Evolutionary conservation across 495 filamentous ascomycete species (phyloP), one percentile per base, ranked within the genome.

Genomic region (Trichoderma gamsii): DNA sequence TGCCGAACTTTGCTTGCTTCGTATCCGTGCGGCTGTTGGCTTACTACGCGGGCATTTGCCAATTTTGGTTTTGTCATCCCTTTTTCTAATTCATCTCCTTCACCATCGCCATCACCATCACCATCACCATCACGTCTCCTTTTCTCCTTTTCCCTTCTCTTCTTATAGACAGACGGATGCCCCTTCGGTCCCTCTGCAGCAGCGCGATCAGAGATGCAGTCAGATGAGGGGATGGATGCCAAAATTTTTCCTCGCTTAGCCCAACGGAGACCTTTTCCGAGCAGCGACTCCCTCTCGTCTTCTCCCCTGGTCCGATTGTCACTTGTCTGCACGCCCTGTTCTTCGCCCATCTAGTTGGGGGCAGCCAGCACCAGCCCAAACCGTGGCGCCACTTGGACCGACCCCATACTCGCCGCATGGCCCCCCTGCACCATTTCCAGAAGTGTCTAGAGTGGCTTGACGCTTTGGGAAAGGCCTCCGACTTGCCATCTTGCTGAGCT

Each of bases 191-290:
- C 56, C 56, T 32, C n/a, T 29, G 16, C 16, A 12, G 16, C 56
- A 23, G 16, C 13, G 1, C 29, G 29, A 61, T 61, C 56, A 61
- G 21, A 61, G 11, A 61, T 61, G 56, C 56, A 61, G 56, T 61
- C 23, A 61, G 56, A 61, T 29, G 56, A 61, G 56, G 56, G 56
- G 56, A 61, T 29, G 56, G 56, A 61, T 29, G 2, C 25, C 23
- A 4, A 61, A 32, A 32, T 29, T 61, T 61, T 61, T 61, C 25
- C 56, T 61, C 56, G 56, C 56, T 61, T 61, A 61, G 56, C 56
- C 49, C 56, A 32, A 61, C 56, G 56, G 56, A 61, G 56, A 61
- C 56, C 56, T 32, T 61, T 61, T 61, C 56, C 56, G 56, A 61
- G 56, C 25, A 21, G 23, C 56, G 56, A 61, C 56, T 32, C 56